Evolutionary conservation across 2,329 filamentous ascomycete species (phyloP), one percentile per base, ranked within the genome.

Genomic region (Fusarium setosum): DNA sequence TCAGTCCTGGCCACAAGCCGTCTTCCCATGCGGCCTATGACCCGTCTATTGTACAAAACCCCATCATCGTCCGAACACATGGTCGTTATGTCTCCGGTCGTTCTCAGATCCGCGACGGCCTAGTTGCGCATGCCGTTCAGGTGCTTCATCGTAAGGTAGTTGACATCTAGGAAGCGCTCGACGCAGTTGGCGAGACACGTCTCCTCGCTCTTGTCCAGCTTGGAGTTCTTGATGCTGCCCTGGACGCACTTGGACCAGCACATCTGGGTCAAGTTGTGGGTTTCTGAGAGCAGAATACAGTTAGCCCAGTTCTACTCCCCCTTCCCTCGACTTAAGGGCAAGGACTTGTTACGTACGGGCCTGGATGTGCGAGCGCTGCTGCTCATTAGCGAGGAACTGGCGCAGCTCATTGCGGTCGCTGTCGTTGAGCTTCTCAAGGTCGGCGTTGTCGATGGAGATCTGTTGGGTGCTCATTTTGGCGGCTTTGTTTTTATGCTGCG

Each of bases 181-280:
- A 98, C 94, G 75, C 96, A 99, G 83, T 97, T 97, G 77, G 90
- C 84, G 77, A 97, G 86, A 79, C 96, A 99, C 9, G 84, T 81
- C 82, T 96, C 90, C 82, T 99, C 96, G 63, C 80, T 83, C 73
- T 85, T 87, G 69, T 96, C 93, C 69, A 99, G 83, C 72, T 88
- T 87, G 24, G 88, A 87, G 62, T 84, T 86, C 70, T 90, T 89
- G 76, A 97, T 90, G 58, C 84, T 85, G 53, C 88, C 84, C 9
- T 92, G 91, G 62, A 97, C 84, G 84, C 96, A 99, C 83, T 97
- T 98, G 76, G 90, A 93, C 90, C 94, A 99, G 87, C 96, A 99
- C 61, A 92, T 87, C 73, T 96, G 91, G 40, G 84, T 87, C 52
- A 88, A 73, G 64, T 75, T 79, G 74, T 88, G 85, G 12, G 85